Evolutionary conservation across 306 rosid genomes (phyloP).

Genomic region (Castanea crenata): DNA sequence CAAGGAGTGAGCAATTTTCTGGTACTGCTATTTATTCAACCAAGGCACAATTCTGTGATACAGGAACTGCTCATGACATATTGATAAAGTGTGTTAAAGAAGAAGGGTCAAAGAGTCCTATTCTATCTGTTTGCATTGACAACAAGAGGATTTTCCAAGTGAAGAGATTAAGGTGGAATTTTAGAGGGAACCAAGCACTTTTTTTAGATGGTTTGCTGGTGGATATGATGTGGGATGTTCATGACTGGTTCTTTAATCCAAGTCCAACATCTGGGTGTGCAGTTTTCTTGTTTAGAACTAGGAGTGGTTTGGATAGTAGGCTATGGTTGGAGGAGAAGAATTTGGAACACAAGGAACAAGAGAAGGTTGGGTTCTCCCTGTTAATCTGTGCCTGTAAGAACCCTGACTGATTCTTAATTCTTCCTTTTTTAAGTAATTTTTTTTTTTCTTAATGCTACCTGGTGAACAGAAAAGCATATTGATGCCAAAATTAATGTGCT

Average conservation of each 20-base stretch:
- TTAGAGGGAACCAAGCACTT: slow-evolving; percentile 84
- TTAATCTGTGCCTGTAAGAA: slow-evolving; percentile 70
- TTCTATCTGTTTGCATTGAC: slow-evolving; percentile 54
- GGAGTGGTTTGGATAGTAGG: slow-evolving; percentile 77
- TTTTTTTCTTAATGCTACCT: slow-evolving; percentile 9
- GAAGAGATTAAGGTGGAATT: slow-evolving; percentile 81
- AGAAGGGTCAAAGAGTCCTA: slow-evolving; percentile 30
- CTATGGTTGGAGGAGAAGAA: slow-evolving; percentile 83
- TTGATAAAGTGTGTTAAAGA: slow-evolving; percentile 53
- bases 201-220: slow-evolving; percentile 83
- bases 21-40: slow-evolving; percentile 35
- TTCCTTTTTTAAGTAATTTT: slow-evolving; percentile 6
- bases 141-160: slow-evolving; percentile 61
- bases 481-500: not conserved
- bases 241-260: slow-evolving; percentile 74
- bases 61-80: slow-evolving; percentile 50
- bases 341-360: slow-evolving; percentile 38
- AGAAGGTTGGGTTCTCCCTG: slow-evolving; percentile 57
- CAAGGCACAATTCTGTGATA: slow-evolving; percentile 39
- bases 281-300: slow-evolving; percentile 80
- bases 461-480: slow-evolving; percentile 22
- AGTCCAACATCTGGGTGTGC: slow-evolving; percentile 36
- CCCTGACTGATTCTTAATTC: slow-evolving; percentile 36
- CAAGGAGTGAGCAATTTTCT: slow-evolving; percentile 38
- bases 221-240: slow-evolving; percentile 97